These are phyloP conservation scores for Cylindrodendrum hubeiense DNA, from an alignment of 2,329 filamentous ascomycete genomes.

Conservation along the genomic window DNA sequence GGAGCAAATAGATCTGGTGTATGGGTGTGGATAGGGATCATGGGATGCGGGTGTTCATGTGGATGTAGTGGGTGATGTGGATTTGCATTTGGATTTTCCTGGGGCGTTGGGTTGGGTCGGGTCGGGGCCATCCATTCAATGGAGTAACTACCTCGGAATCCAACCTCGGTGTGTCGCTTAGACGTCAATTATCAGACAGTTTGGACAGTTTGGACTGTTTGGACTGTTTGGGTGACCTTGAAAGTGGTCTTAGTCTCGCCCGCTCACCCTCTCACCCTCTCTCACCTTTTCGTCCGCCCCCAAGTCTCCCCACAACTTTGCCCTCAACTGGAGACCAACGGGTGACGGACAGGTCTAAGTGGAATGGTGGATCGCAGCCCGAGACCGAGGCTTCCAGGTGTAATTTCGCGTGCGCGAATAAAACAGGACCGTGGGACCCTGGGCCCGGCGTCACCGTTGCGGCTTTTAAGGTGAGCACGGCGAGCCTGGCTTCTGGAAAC, in stretches of 20 bases:
- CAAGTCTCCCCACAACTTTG: slow-evolving; percentile 16
- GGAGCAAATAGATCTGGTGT: no score
- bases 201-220: no score
- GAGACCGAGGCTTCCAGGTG: slow-evolving; percentile 5
- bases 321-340: slow-evolving; percentile 19
- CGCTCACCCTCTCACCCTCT: neutral
- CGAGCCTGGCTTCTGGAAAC: slow-evolving; percentile 35
- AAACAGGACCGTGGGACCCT: slow-evolving; percentile 19
- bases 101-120: neutral
- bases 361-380: slow-evolving; percentile 14
- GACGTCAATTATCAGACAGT: neutral
- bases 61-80: neutral
- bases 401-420: slow-evolving; percentile 37
- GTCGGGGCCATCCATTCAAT: neutral
- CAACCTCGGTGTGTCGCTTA: slow-evolving; percentile 8
- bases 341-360: slow-evolving; percentile 7
- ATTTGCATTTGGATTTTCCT: slow-evolving; percentile 10
- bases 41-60: neutral
- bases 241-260: neutral
- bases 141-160: neutral
- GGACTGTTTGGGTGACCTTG: slow-evolving; percentile 5
- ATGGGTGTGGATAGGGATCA: neutral
- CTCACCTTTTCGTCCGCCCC: slow-evolving; percentile 2
- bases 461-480: slow-evolving; percentile 38
- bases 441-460: slow-evolving; percentile 34